These are phyloP conservation scores for Colletotrichum acutatum DNA, from an alignment of 2,329 filamentous ascomycete genomes.

Conservation along the genomic window DNA sequence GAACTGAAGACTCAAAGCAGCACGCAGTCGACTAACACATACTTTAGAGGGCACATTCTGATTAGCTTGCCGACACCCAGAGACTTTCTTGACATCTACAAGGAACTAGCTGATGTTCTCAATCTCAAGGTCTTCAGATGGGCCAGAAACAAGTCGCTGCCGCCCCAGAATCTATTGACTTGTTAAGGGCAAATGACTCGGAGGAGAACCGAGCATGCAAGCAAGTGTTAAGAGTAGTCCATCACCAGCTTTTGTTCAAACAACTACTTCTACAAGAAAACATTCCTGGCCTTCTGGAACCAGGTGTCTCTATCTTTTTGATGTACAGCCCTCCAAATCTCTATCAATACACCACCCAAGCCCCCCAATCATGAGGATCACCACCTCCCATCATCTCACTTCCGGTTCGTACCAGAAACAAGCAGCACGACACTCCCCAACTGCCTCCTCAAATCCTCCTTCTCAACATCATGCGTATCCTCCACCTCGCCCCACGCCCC, in stretches of 20 bases:
- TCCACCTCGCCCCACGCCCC: slow-evolving; percentile 96
- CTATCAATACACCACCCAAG: background rate
- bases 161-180: no score
- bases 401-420: slow-evolving; percentile 68
- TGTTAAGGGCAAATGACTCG: no score
- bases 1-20: no score
- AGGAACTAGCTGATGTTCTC: no score
- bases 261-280: background rate
- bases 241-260: background rate
- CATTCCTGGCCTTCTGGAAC: no score
- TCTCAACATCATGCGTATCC: slow-evolving; percentile 96
- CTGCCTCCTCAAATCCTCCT: slow-evolving; percentile 88
- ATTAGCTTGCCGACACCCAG: no score
- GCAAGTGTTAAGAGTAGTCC: background rate
- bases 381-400: background rate
- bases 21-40: no score
- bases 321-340: background rate
- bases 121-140: no score
- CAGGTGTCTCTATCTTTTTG: background rate
- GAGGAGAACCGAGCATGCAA: no score
- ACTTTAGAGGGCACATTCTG: no score
- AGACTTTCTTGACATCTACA: no score
- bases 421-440: slow-evolving; percentile 87
- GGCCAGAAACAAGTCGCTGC: no score
- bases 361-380: background rate